A percentile compares a stretch with the other conserved stretches of the same genome.
Evolutionary conservation across 768 basidiomycete genomes (phyloP).

Genomic region (Trametes meyenii): DNA sequence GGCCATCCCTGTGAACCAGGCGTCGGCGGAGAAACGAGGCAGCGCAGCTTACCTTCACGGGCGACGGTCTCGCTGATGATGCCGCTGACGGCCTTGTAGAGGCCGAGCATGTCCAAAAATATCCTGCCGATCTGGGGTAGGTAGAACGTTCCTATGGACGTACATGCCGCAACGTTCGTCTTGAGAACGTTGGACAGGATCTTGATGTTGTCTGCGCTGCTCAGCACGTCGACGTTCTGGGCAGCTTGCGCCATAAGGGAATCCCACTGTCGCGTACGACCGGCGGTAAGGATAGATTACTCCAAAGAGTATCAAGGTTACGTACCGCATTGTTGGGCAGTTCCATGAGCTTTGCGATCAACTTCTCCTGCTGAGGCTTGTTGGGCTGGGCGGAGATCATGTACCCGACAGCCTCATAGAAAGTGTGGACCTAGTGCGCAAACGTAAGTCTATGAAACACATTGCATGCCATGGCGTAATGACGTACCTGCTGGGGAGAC

Average conservation of each 20-base stretch:
- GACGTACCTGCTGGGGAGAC: conserved; percentile 75
- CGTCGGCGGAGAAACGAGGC: background rate
- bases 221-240: conserved; percentile 88
- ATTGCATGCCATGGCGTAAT: background rate
- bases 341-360: conserved; percentile 96
- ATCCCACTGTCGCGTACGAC: conserved; percentile 73
- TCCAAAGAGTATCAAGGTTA: conserved; percentile 6
- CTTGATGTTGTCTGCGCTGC: conserved; percentile 92
- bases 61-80: conserved; percentile 94
- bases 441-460: background rate
- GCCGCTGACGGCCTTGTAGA: conserved; percentile 96
- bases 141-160: conserved; percentile 96
- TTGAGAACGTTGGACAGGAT: conserved; percentile 96
- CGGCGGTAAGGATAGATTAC: background rate
- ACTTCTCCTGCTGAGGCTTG: conserved; percentile 93
- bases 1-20: conserved; percentile 12
- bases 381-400: conserved; percentile 99
- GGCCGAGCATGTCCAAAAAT: conserved; percentile 96
- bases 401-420: conserved; percentile 98
- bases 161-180: conserved; percentile 97
- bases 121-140: conserved; percentile 95
- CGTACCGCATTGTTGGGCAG: conserved; percentile 93
- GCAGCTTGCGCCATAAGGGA: conserved; percentile 95
- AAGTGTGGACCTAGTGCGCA: conserved; percentile 75
- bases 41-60: conserved; percentile 63